Conservation (phyloP, 805 yeast genomes). For the Saturnispora kantuleensis region DNA sequence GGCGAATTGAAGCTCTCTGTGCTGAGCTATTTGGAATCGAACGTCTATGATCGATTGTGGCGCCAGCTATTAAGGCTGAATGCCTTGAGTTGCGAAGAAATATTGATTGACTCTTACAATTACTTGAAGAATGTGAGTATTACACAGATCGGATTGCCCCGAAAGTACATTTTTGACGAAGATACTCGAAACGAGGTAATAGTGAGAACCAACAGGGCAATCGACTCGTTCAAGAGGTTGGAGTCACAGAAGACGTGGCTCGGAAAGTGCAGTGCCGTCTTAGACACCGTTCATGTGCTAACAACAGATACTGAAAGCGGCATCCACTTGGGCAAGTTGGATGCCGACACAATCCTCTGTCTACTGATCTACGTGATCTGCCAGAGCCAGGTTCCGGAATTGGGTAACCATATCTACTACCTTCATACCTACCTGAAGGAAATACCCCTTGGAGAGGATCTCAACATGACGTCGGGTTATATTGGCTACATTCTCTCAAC, state of each 20-base stretch:
- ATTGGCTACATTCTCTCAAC: constrained; percentile 74
- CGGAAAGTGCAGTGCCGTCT: constrained; percentile 39
- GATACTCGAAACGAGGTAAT: constrained; percentile 25
- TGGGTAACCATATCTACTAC: constrained; percentile 58
- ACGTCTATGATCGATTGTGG: constrained; percentile 64
- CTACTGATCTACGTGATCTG: constrained; percentile 62
- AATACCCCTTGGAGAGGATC: not conserved
- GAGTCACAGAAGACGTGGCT: constrained; percentile 36
- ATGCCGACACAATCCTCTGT: constrained; percentile 76
- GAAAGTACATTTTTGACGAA: constrained; percentile 11
- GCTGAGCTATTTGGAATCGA: constrained; percentile 62
- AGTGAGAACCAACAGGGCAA: constrained; percentile 40
- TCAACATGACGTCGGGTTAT: constrained; percentile 1
- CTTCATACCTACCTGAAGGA: constrained; percentile 40
- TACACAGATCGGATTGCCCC: constrained; percentile 41
- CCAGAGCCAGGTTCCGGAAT: constrained; percentile 45
- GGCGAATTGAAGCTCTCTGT: constrained; percentile 42
- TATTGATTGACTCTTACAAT: constrained; percentile 25
- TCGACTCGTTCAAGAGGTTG: constrained; percentile 39
- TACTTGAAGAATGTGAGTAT: constrained; percentile 33
- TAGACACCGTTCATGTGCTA: constrained; percentile 42
- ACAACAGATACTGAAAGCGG: constrained; percentile 24
- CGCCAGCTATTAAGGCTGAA: constrained; percentile 22
- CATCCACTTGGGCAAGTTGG: constrained; percentile 28
- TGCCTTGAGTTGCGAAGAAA: constrained; percentile 11